Evolutionary conservation across 805 yeast species (phyloP).

Genomic region (Tetrapisispora fleetii): DNA sequence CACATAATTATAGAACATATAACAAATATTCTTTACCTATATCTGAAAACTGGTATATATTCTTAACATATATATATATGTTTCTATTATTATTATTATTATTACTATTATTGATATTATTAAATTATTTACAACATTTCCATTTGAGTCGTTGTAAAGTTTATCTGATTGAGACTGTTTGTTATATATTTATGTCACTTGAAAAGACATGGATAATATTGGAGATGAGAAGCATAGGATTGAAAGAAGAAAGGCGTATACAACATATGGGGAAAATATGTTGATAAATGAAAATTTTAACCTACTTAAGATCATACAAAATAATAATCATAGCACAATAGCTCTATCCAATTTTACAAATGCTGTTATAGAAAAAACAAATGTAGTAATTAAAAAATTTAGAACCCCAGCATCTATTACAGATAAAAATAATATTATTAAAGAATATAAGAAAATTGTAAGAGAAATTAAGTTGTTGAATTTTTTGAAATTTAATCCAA

Average conservation of each 20-base stretch:
- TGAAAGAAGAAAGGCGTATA: neutral
- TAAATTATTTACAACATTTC: too few relatives aligned
- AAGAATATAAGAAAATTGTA: slow-evolving; percentile 57
- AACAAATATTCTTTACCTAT: too few relatives aligned
- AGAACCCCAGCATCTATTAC: neutral
- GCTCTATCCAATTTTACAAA: neutral
- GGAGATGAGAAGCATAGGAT: neutral
- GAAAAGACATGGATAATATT: neutral
- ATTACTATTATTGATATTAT: too few relatives aligned
- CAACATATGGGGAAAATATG: neutral
- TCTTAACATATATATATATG: too few relatives aligned
- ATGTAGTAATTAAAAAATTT: slow-evolving; percentile 1
- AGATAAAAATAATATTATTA: neutral
- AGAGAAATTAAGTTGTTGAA: slow-evolving; percentile 83
- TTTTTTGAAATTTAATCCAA: slow-evolving; percentile 92
- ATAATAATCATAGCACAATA: neutral
- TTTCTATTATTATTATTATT: too few relatives aligned
- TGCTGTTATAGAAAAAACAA: neutral
- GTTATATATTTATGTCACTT: neutral
- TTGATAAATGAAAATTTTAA: neutral
- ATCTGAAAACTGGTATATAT: too few relatives aligned
- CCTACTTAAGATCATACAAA: neutral
- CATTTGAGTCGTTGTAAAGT: too few relatives aligned
- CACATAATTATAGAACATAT: too few relatives aligned
- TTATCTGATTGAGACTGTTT: too few relatives aligned